Evolutionary conservation across 2,329 filamentous ascomycete genomes (phyloP).

Genomic region (Aspergillus sp.): DNA sequence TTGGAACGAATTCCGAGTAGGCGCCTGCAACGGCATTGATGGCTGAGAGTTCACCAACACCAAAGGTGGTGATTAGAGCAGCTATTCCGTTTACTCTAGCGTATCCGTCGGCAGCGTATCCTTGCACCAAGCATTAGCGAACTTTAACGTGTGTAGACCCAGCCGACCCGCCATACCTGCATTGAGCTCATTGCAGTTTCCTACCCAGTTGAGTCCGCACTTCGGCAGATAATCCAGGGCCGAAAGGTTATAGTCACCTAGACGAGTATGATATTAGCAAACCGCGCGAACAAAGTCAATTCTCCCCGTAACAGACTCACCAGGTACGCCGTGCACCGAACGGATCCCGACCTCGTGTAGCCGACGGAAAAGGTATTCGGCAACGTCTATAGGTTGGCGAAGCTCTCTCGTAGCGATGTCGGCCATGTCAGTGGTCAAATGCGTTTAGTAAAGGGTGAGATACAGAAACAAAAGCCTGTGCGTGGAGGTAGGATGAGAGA

Average conservation of each 20-base stretch:
- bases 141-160: no score
- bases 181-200: constrained; percentile 66
- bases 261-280: not conserved
- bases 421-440: constrained; percentile 26
- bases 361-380: constrained; percentile 56
- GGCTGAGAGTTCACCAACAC: constrained; percentile 69
- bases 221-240: constrained; percentile 63
- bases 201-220: constrained; percentile 61
- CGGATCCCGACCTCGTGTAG: constrained; percentile 55
- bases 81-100: constrained; percentile 72
- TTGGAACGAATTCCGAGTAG: constrained; percentile 72
- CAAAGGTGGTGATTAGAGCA: constrained; percentile 75
- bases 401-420: constrained; percentile 52
- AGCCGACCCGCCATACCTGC: constrained; percentile 46
- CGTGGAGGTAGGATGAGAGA: not conserved
- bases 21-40: constrained; percentile 76
- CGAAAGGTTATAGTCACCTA: constrained; percentile 70
- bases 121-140: constrained; percentile 34
- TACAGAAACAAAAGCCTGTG: not conserved
- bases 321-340: constrained; percentile 57
- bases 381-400: constrained; percentile 49
- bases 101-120: constrained; percentile 81
- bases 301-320: constrained; percentile 45
- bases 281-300: constrained; percentile 1
- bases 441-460: not conserved